Evolutionary conservation across 2,329 filamentous ascomycete species (phyloP).

Genomic region (Aspergillus floridensis): DNA sequence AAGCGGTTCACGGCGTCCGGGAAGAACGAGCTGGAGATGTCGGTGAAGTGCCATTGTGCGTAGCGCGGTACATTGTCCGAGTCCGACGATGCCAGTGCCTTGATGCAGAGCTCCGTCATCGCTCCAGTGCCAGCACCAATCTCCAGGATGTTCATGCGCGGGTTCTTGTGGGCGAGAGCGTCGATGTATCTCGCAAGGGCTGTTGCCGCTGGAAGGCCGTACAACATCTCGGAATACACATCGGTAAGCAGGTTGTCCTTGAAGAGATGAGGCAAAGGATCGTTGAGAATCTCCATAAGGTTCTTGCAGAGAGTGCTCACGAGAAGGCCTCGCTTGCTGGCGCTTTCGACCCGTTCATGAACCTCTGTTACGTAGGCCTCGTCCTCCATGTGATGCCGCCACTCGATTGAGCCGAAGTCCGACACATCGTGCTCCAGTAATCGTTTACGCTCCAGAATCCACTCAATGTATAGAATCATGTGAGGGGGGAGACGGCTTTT

Average conservation of each 20-base stretch:
- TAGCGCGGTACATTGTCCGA: neutral
- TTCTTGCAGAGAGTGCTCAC: neutral
- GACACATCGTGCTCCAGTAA: neutral
- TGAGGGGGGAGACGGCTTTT: neutral
- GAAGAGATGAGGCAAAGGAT: neutral
- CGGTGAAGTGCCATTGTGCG: slow-evolving; percentile 14
- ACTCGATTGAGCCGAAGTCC: neutral
- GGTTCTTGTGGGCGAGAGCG: slow-evolving; percentile 5
- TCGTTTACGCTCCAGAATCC: neutral
- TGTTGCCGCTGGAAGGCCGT: neutral
- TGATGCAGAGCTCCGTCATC: neutral
- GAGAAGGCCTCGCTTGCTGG: neutral
- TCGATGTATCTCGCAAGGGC: neutral
- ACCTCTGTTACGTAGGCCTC: neutral
- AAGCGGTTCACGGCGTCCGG: slow-evolving; percentile 9
- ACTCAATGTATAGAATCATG: neutral
- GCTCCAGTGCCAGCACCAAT: slow-evolving; percentile 4
- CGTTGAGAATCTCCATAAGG: neutral
- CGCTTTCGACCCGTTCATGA: neutral
- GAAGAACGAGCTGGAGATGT: slow-evolving; percentile 18
- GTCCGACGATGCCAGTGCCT: neutral
- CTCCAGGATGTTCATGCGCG: slow-evolving; percentile 6
- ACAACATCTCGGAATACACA: slow-evolving; percentile 5
- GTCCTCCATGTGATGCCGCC: neutral
- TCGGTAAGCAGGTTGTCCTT: neutral